Evolutionary conservation across 2,329 filamentous ascomycete genomes (phyloP), one percentile per base, ranked within the genome.

Genomic region (Nigrospora oryzae): DNA sequence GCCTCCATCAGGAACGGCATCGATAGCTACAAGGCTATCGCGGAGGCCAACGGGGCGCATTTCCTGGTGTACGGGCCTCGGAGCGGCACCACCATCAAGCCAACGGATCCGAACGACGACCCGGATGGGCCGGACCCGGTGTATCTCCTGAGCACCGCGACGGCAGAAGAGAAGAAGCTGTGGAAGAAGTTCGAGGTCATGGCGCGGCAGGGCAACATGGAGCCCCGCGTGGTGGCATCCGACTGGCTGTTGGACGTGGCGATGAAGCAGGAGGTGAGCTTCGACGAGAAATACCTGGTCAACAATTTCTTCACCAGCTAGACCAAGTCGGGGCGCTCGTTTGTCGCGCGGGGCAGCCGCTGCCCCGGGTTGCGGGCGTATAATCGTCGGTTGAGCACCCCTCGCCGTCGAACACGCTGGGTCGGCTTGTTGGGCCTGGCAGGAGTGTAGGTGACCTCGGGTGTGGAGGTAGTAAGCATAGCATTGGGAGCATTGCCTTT

Each of bases 231-330:
- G 36, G 89, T 96, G 19, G 78, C 77, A 39, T 79, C 86, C 3
- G 90, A 98, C 60, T 98, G 93, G 93, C 63, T 98, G 55, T 69
- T 98, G 46, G 84, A 90, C 57, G 83, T 89, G 48, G 88, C 89
- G 5, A 91, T 98, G 86, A 81, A 79, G 56, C 93, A 98, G 66
- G 75, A 89, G 63, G 69, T 93, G 50, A 71, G 72, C n/a, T 83
- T 81, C 63, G 71, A 81, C 46, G 68, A 81, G 36, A 76, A 73
- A 53, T 89, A 87, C 58, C 61, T 81, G 41, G 67, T 68, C 30
- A 62, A 63, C 40, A 70, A 69, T 45, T 73, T 67, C 54, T 69
- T 68, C 51, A 53, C 56, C 46, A 30, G 11, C 34, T 28, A 28
- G 23, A 28, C 23, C 5, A 28, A 28, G 23, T 7, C 5, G 5